Evolutionary conservation across 148 eudicot genomes (phyloP).

Genomic region (Heliosperma pusillum): DNA sequence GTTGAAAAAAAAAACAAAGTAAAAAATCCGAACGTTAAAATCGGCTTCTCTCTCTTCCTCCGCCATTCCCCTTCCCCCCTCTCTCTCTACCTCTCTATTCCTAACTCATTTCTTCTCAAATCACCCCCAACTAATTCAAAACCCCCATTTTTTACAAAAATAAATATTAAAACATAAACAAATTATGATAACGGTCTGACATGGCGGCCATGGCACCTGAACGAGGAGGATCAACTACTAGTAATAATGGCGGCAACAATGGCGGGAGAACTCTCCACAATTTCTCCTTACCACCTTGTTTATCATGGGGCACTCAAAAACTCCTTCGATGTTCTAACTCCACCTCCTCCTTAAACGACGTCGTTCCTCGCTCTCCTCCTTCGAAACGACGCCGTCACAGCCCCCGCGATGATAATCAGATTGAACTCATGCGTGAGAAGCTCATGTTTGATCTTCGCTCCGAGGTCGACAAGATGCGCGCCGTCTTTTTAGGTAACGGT

Average conservation of each 20-base stretch:
- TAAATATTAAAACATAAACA: neutral
- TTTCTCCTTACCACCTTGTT: conserved; percentile 55
- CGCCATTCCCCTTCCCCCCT: neutral
- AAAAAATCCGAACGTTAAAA: conserved; percentile 28
- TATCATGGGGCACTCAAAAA: conserved; percentile 63
- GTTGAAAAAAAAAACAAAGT: neutral
- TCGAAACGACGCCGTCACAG: conserved; percentile 15
- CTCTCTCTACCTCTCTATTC: neutral
- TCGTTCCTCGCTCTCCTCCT: conserved; percentile 9
- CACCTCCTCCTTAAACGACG: conserved; percentile 32
- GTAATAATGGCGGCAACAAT: neutral
- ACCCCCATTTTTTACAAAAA: no score
- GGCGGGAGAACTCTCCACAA: conserved; percentile 51
- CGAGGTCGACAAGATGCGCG: conserved; percentile 58
- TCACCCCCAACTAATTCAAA: neutral
- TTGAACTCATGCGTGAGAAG: conserved; percentile 59
- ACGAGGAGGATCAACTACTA: conserved; percentile 30
- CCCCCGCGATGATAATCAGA: conserved; percentile 27
- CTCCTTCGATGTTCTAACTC: conserved; percentile 42
- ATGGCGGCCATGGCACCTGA: conserved; percentile 54
- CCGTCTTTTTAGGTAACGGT: conserved; percentile 10
- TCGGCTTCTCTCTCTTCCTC: conserved; percentile 20
- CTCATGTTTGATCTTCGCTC: conserved; percentile 66
- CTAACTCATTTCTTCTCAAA: neutral
- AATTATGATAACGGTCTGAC: neutral